Evolutionary conservation across 768 basidiomycete genomes (phyloP).

Genomic region (Mycena floridula): DNA sequence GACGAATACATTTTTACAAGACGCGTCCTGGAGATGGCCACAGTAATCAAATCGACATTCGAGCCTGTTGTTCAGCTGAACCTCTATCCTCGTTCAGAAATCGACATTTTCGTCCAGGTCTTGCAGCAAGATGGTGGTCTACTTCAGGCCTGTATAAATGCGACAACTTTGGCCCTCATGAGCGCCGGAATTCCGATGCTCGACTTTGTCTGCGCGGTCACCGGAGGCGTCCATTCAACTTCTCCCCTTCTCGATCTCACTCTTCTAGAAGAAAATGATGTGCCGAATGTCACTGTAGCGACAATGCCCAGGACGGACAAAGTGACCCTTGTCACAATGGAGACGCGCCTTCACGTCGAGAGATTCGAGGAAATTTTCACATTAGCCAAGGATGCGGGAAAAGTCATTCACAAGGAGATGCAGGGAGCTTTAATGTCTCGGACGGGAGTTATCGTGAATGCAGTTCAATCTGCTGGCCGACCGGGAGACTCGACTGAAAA

Average conservation of each 20-base stretch:
- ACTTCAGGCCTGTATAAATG: slow-evolving; percentile 89
- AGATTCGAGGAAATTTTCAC: slow-evolving; percentile 86
- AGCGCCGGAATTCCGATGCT: slow-evolving; percentile 85
- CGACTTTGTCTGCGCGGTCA: slow-evolving; percentile 89
- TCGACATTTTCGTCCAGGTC: slow-evolving; percentile 91
- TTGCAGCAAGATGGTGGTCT: slow-evolving; percentile 92
- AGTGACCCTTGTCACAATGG: slow-evolving; percentile 87
- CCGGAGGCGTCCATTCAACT: slow-evolving; percentile 80
- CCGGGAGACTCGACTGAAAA: slow-evolving; percentile 20
- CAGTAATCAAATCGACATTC: slow-evolving; percentile 89
- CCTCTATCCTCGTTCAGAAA: slow-evolving; percentile 91
- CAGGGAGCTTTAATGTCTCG: slow-evolving; percentile 57
- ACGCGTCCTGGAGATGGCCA: slow-evolving; percentile 80
- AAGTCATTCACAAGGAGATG: slow-evolving; percentile 82
- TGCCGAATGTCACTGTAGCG: slow-evolving; percentile 86
- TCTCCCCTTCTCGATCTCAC: slow-evolving; percentile 85
- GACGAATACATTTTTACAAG: slow-evolving; percentile 37
- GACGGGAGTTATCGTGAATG: slow-evolving; percentile 55
- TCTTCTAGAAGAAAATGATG: slow-evolving; percentile 82
- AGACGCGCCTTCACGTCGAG: slow-evolving; percentile 89
- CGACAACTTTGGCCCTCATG: slow-evolving; percentile 86
- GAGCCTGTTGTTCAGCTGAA: slow-evolving; percentile 89
- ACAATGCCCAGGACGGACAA: slow-evolving; percentile 83
- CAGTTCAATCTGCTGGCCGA: slow-evolving; percentile 48
- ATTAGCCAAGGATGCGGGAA: slow-evolving; percentile 71